Evolutionary conservation across 331 rosid genomes (phyloP), one percentile per base, ranked within the genome.

Genomic region (Quercus tomentella): DNA sequence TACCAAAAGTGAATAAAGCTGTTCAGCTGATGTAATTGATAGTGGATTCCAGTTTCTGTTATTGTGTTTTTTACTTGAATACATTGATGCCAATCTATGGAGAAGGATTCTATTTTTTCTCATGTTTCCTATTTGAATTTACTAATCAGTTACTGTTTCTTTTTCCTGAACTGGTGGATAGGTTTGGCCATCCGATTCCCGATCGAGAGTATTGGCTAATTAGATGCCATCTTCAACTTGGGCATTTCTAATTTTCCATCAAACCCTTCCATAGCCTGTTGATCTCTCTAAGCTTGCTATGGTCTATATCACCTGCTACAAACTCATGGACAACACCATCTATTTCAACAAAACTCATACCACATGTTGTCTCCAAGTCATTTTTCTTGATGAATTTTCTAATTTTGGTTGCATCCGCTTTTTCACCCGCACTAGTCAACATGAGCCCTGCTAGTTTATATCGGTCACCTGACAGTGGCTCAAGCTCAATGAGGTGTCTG

Each of bases 391-490:
- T 75, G 54, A 89, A 78, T 71, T 57, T 69, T 74, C 86, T 78
- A 35, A 84, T 81, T 43, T 20, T 52, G 3, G 65, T 54, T 20
- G 86, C 86, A 55, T 26, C 74, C 61, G 76, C 82, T 56, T 65
- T 26, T 35, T 86, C 82, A 18, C 89, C 92, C 3, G 80, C 87
- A 25, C 20, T 73, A 10, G 72, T 74, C 79, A 78, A 84, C 92
- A 89, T 68, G 25, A 86, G 77, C 15, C 86, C 83, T 5, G 84
- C 90, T 61, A 86, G 88, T 55, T 88, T 88, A 61, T 84, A 86
- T 45, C 87, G 70, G 70, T 86, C 92, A 3, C 90, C 90, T 1
- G 84, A 84, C 77, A 35, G 22, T 43, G 89, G 90, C 69, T 84
- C 89, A 2, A 84, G 83, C 45, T 80, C 78, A 11, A 23, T 76